Evolutionary conservation across 352 stramenopile genomes (phyloP).

Genomic region (Globisporangium nodosum): DNA sequence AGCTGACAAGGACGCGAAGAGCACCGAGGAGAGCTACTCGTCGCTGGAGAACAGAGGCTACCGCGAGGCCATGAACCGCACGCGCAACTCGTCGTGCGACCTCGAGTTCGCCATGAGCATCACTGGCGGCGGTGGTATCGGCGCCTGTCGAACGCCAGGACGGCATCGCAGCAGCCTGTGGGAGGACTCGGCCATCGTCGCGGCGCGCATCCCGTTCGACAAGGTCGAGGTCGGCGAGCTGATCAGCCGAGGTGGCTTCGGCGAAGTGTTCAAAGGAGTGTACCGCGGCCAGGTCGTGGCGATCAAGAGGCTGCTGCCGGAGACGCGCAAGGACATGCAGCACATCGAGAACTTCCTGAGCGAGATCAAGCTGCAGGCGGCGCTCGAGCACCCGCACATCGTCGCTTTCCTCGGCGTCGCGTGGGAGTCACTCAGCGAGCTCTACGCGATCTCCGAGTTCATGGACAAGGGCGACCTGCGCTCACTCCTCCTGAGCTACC

Average conservation of each 20-base stretch:
- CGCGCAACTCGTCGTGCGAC: constrained; percentile 7
- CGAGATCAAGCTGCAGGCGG: constrained; percentile 35
- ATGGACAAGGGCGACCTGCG: constrained; percentile 50
- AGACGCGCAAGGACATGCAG: constrained; percentile 32
- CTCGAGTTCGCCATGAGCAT: not conserved
- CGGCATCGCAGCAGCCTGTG: constrained; percentile 16
- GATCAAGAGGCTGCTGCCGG: constrained; percentile 32
- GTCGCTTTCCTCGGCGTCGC: constrained; percentile 50
- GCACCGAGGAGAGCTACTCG: constrained; percentile 3
- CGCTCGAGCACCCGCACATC: constrained; percentile 45
- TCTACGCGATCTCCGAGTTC: constrained; percentile 50
- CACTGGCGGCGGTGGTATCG: not conserved
- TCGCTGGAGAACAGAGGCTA: constrained; percentile 1
- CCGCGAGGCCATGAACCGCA: constrained; percentile 5
- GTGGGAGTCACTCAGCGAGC: constrained; percentile 43
- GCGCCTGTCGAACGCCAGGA: not conserved
- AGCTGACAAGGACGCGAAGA: constrained; percentile 1
- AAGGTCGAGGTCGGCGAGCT: constrained; percentile 26
- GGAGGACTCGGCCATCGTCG: constrained; percentile 32
- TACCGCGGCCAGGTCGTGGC: constrained; percentile 31
- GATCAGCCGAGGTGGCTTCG: constrained; percentile 27
- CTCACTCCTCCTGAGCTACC: constrained; percentile 24
- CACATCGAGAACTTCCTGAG: constrained; percentile 34
- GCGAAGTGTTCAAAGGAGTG: constrained; percentile 29
- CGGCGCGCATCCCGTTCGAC: constrained; percentile 31